Conservation (phyloP, 345 rosid species). For the Abelmoschus esculentus region DNA sequence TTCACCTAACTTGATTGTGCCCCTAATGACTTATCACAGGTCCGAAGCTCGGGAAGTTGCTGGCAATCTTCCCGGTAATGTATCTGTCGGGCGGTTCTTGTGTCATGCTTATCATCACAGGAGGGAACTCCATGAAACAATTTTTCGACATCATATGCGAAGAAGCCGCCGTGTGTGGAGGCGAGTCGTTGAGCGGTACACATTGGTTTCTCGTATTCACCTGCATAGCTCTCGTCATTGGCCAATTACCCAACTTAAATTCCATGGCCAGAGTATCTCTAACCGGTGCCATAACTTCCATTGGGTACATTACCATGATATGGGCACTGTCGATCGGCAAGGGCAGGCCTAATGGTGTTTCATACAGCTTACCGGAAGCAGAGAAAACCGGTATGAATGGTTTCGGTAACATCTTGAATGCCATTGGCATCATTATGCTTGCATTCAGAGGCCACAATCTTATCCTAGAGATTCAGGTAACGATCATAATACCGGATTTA, state of each 20-base stretch:
- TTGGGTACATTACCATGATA: conserved; percentile 26
- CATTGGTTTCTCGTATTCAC: conserved; percentile 45
- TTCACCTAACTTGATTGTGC: not conserved
- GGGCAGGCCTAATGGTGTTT: conserved; percentile 16
- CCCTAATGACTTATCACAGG: conserved; percentile 19
- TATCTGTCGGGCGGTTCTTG: conserved; percentile 57
- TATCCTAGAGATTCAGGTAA: conserved; percentile 52
- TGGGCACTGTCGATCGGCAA: conserved; percentile 32
- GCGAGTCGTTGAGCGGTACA: conserved; percentile 21
- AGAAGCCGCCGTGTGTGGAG: conserved; percentile 6
- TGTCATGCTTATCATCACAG: conserved; percentile 37
- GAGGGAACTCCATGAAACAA: conserved; percentile 26
- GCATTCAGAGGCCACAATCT: conserved; percentile 55
- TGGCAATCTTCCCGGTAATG: conserved; percentile 49
- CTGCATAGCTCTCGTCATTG: conserved; percentile 30
- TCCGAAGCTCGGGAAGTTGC: conserved; percentile 37
- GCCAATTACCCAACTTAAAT: conserved; percentile 40
- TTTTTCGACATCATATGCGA: conserved; percentile 20
- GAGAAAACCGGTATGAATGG: conserved; percentile 17
- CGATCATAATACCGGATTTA: not conserved
- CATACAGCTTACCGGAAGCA: conserved; percentile 9
- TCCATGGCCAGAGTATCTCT: conserved; percentile 35
- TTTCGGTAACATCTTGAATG: conserved; percentile 23
- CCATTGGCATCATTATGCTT: conserved; percentile 36
- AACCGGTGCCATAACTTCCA: conserved; percentile 30